These are phyloP conservation scores for Ophiocytium majus DNA, from an alignment of 352 stramenopile genomes.

Conservation along the genomic window DNA sequence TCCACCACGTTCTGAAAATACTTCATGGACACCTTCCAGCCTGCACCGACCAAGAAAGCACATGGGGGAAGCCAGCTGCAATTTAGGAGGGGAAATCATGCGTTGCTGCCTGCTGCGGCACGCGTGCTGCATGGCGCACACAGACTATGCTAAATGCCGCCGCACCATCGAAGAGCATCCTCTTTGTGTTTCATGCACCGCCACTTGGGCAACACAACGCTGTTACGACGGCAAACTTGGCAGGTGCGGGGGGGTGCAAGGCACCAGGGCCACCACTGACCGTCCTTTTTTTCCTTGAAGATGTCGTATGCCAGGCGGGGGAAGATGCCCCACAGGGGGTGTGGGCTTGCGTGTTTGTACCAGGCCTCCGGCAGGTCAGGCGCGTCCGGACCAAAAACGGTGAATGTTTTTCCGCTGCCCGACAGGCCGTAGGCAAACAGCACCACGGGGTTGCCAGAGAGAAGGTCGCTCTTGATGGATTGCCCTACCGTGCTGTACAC, in stretches of 20 bases:
- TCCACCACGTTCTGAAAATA: conserved; percentile 94
- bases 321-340: conserved; percentile 82
- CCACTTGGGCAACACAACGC: no score
- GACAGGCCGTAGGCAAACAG: conserved; percentile 85
- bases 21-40: conserved; percentile 94
- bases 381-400: conserved; percentile 84
- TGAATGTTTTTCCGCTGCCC: conserved; percentile 86
- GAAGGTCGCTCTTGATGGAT: conserved; percentile 46
- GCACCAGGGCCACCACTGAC: no score
- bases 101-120: no score
- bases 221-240: no score
- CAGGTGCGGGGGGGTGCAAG: no score
- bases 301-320: conserved; percentile 84
- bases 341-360: conserved; percentile 83
- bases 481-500: conserved; percentile 43
- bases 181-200: no score
- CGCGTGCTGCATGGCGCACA: no score
- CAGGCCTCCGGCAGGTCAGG: conserved; percentile 84
- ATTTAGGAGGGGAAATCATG: no score
- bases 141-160: no score
- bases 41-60: no score
- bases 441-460: conserved; percentile 64
- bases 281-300: conserved; percentile 87
- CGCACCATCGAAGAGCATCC: no score
- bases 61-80: no score